Evolutionary conservation across 495 filamentous ascomycete species (phyloP).

Genomic region (Massariosphaeria phaeospora): DNA sequence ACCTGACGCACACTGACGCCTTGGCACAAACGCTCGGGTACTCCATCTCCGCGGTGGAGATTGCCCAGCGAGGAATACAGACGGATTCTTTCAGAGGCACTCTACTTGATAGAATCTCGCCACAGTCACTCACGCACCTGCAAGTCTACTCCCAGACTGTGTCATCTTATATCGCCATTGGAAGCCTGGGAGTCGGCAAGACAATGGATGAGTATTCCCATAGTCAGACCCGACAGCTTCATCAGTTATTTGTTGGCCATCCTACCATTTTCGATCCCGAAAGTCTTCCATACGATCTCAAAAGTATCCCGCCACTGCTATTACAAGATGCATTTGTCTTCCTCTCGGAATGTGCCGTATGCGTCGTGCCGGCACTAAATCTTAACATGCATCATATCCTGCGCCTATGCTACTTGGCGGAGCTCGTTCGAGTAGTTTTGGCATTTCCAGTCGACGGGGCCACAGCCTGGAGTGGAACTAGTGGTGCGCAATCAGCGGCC

Average conservation of each 20-base stretch:
- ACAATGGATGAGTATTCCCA: conserved; percentile 63
- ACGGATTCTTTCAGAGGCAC: conserved; percentile 64
- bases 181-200: conserved; percentile 59
- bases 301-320: conserved; percentile 62
- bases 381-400: conserved; percentile 78
- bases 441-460: conserved; percentile 30
- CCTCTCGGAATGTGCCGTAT: conserved; percentile 66
- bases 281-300: conserved; percentile 44
- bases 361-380: conserved; percentile 63
- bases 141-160: conserved; percentile 86
- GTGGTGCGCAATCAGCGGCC: neutral
- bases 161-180: conserved; percentile 75
- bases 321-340: conserved; percentile 79
- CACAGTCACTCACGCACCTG: conserved; percentile 78
- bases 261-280: conserved; percentile 29
- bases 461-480: neutral
- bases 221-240: conserved; percentile 67
- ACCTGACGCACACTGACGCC: conserved; percentile 60
- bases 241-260: conserved; percentile 62
- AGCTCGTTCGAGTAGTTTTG: conserved; percentile 74
- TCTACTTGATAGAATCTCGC: conserved; percentile 77
- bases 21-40: conserved; percentile 71
- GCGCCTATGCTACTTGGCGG: conserved; percentile 84
- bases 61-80: conserved; percentile 81
- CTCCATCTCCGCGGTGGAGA: conserved; percentile 88